Percentiles rank a stretch among this genome's conserved stretches.
These are phyloP conservation scores for Debaryomyces subglobosus DNA, from an alignment of 1,139 yeast species.

Conservation along the genomic window DNA sequence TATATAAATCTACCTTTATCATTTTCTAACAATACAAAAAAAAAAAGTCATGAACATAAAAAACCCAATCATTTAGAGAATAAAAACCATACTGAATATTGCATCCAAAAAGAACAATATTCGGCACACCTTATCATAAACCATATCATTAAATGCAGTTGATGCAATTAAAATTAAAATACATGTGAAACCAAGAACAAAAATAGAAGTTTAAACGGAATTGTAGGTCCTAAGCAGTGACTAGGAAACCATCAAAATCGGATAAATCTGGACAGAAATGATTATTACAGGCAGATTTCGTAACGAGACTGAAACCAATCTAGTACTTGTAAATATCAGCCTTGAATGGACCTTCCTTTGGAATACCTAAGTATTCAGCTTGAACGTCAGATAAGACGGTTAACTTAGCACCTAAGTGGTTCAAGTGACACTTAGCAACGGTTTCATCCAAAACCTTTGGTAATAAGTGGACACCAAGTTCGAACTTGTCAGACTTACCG, in stretches of 20 bases:
- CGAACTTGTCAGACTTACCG: constrained; percentile 89
- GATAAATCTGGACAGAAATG: constrained; percentile 11
- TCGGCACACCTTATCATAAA: constrained; percentile 18
- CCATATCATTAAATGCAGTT: constrained; percentile 48
- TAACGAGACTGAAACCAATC: constrained; percentile 17
- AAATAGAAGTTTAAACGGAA: constrained; percentile 3
- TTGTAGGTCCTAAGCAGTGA: not conserved
- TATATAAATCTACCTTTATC: constrained; percentile 25
- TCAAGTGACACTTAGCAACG: constrained; percentile 97
- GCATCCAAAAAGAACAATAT: constrained; percentile 10
- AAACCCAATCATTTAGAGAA: constrained; percentile 17
- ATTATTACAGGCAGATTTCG: constrained; percentile 17
- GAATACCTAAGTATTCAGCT: constrained; percentile 94
- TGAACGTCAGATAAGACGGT: constrained; percentile 77
- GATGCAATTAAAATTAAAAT: constrained; percentile 41
- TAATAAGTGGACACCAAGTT: constrained; percentile 91
- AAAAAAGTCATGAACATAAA: constrained; percentile 16
- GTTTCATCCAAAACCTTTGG: constrained; percentile 99
- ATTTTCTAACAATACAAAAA: constrained; percentile 18
- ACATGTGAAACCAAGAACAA: constrained; percentile 4
- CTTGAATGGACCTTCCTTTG: constrained; percentile 96
- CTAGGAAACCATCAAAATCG: not conserved
- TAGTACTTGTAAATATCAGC: constrained; percentile 98
- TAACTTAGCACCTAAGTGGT: constrained; percentile 90
- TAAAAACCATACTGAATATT: constrained; percentile 17